These are phyloP conservation scores for Helianthus tuberosus DNA, from an alignment of 129 eudicot species.

Conservation along the genomic window DNA sequence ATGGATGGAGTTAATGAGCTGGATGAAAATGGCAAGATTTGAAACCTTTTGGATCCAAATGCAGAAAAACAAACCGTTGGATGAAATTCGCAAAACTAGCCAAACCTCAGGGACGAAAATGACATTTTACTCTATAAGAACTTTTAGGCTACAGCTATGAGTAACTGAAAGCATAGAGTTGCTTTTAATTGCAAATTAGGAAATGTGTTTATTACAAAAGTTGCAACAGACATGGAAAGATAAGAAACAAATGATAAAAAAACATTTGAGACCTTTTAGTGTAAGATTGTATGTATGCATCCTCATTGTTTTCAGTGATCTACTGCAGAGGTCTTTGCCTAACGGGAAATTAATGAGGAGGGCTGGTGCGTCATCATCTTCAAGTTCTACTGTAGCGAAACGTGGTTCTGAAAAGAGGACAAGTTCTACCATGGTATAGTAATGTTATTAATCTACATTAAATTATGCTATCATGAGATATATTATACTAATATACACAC, in stretches of 20 bases:
- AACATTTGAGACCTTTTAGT: background rate
- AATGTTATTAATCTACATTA: background rate
- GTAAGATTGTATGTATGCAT: slow-evolving; percentile 17
- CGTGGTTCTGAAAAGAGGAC: slow-evolving; percentile 58
- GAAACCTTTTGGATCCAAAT: no score
- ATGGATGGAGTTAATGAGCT: no score
- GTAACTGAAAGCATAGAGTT: background rate
- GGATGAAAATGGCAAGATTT: no score
- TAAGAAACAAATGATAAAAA: slow-evolving; percentile 1
- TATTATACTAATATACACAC: no score
- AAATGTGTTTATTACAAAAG: slow-evolving; percentile 1
- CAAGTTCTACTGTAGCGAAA: slow-evolving; percentile 46
- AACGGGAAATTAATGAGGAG: slow-evolving; percentile 62
- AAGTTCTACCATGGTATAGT: slow-evolving; percentile 55
- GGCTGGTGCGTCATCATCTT: slow-evolving; percentile 50
- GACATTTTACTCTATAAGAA: background rate
- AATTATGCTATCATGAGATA: background rate
- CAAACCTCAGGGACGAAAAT: no score
- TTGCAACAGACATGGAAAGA: slow-evolving; percentile 18
- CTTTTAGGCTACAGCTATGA: background rate
- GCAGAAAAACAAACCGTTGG: no score
- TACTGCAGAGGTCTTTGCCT: slow-evolving; percentile 50
- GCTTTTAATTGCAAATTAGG: slow-evolving; percentile 14
- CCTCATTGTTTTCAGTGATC: slow-evolving; percentile 18
- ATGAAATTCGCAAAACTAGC: no score